phyloP scores from a whole-genome alignment of 371 early-diverging fungal genomes.

The Gilbertella persicaria region DNA sequence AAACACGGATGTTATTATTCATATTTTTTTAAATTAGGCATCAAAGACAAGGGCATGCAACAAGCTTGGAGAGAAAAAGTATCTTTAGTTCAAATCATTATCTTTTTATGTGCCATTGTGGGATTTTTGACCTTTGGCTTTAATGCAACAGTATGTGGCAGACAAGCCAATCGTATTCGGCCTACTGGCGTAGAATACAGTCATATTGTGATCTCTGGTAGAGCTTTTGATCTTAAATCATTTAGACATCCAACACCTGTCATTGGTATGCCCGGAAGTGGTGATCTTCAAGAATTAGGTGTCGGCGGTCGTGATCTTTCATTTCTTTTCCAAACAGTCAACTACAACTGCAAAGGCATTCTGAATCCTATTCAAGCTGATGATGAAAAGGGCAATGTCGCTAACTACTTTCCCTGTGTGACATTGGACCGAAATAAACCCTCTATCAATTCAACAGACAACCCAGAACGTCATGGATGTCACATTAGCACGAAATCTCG shows the following conservation, averaged over 20 bases:
- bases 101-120: conserved; percentile 60
- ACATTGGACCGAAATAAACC: conserved; percentile 46
- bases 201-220: conserved; percentile 57
- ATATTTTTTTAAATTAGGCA: conserved; percentile 20
- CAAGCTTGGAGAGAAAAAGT: conserved; percentile 96
- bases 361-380: conserved; percentile 46
- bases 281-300: conserved; percentile 61
- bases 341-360: conserved; percentile 68
- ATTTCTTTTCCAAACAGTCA: conserved; percentile 78
- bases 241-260: conserved; percentile 45
- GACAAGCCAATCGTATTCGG: conserved; percentile 53
- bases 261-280: conserved; percentile 42
- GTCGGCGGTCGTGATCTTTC: conserved; percentile 77
- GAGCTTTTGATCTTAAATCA: conserved; percentile 52
- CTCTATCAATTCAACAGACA: conserved; percentile 50
- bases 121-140: conserved; percentile 73
- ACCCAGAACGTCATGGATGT: conserved; percentile 64
- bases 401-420: conserved; percentile 78
- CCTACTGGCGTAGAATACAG: conserved; percentile 48
- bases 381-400: conserved; percentile 54
- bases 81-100: conserved; percentile 74
- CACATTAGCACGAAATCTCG: conserved; percentile 59
- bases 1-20: not conserved
- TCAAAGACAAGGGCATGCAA: conserved; percentile 63
- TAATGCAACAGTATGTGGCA: conserved; percentile 61